Evolutionary conservation across 1,139 yeast species (phyloP).

Genomic region (Pichia sp.): DNA sequence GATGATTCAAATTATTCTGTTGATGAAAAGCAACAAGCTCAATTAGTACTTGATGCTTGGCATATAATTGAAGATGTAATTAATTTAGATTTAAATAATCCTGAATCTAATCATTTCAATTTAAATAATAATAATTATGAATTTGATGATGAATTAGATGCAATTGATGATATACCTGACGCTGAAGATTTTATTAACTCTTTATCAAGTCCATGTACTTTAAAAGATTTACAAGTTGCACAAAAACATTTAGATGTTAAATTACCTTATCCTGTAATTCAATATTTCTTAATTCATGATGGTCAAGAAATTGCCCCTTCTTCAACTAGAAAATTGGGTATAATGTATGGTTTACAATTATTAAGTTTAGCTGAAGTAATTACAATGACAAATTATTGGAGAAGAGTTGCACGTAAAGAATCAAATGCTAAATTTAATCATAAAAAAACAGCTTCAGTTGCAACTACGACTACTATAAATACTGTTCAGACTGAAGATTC

Average conservation of each 20-base stretch:
- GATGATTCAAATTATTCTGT: conserved; percentile 4
- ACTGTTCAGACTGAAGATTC: background rate
- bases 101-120: conserved; percentile 1
- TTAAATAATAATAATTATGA: conserved; percentile 3
- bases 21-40: conserved; percentile 15
- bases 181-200: conserved; percentile 17
- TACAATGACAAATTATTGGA: conserved; percentile 60
- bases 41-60: conserved; percentile 14
- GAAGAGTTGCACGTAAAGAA: conserved; percentile 48
- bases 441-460: background rate
- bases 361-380: conserved; percentile 62
- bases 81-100: conserved; percentile 4
- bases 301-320: conserved; percentile 55
- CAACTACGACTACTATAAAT: background rate
- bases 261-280: conserved; percentile 55
- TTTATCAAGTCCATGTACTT: conserved; percentile 58
- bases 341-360: conserved; percentile 56
- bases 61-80: conserved; percentile 13
- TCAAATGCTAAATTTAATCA: conserved; percentile 3
- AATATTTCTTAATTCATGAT: conserved; percentile 57
- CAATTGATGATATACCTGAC: conserved; percentile 15
- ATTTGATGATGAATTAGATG: conserved; percentile 5
- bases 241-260: conserved; percentile 54
- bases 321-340: conserved; percentile 50
- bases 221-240: conserved; percentile 53